A percentile compares a stretch with the other conserved stretches of the same genome.
phyloP scores from a whole-genome alignment of 208 protist genomes.

The Leishmania aethiopica region DNA sequence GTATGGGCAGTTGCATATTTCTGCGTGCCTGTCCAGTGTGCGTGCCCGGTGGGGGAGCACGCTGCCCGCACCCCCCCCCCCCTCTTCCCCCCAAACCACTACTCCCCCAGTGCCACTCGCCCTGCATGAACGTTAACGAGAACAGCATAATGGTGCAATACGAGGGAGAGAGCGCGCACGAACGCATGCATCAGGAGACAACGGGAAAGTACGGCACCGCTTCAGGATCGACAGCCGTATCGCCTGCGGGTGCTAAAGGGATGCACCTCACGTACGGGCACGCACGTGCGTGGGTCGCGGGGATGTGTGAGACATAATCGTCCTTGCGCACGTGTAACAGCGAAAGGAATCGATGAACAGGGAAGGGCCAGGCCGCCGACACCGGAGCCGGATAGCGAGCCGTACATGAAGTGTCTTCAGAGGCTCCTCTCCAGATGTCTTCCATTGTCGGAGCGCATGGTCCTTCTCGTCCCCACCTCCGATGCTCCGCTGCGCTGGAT shows the following conservation, averaged over 20 bases:
- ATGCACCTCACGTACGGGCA: not conserved
- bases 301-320: not conserved
- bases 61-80: not conserved
- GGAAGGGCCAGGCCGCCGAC: not conserved
- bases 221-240: not conserved
- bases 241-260: not conserved
- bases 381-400: not conserved
- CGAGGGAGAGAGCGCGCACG: not conserved
- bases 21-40: constrained; percentile 3
- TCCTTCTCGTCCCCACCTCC: not conserved
- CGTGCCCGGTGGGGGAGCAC: not conserved
- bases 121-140: not conserved
- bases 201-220: too few species aligned
- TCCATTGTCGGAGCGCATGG: not conserved
- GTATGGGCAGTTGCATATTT: not conserved
- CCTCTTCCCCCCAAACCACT: not conserved
- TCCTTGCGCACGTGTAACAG: not conserved
- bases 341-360: not conserved
- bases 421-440: not conserved
- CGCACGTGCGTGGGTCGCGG: not conserved
- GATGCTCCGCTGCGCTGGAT: not conserved
- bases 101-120: not conserved
- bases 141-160: not conserved
- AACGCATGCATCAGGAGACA: not conserved
- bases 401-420: not conserved